A percentile compares a stretch with the other conserved stretches of the same genome.
phyloP scores from a whole-genome alignment of 2,329 filamentous ascomycete species.

The Beauveria sp. region DNA sequence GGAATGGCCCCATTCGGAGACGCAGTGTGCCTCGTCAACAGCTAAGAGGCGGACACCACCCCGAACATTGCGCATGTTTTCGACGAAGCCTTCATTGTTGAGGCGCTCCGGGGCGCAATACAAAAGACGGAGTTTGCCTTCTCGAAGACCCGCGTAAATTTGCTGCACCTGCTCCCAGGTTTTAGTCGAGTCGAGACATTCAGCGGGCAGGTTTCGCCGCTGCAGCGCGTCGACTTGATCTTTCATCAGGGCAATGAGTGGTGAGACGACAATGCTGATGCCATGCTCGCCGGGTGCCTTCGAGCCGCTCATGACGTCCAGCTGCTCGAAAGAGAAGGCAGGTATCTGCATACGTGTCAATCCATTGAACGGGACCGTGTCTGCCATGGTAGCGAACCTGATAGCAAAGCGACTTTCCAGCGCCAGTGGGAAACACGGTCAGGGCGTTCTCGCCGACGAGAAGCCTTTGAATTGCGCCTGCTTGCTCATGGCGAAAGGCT shows the following conservation, averaged over 20 bases:
- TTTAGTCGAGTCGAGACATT: constrained; percentile 49
- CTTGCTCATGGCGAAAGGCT: constrained; percentile 37
- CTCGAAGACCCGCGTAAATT: constrained; percentile 29
- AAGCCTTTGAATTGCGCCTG: constrained; percentile 30
- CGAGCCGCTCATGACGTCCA: constrained; percentile 27
- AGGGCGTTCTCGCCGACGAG: constrained; percentile 33
- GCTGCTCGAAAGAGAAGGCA: constrained; percentile 36
- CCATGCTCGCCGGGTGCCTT: constrained; percentile 30
- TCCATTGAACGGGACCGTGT: not conserved
- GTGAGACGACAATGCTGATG: constrained; percentile 49
- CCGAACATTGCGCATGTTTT: constrained; percentile 44
- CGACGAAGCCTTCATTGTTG: constrained; percentile 54
- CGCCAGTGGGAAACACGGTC: constrained; percentile 40
- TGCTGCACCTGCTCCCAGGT: constrained; percentile 36
- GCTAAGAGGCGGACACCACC: constrained; percentile 50
- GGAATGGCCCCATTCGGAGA: constrained; percentile 45
- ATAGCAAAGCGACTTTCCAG: constrained; percentile 43
- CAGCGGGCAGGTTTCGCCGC: constrained; percentile 41
- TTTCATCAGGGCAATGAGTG: constrained; percentile 52
- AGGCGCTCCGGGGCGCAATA: constrained; percentile 54
- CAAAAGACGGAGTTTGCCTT: constrained; percentile 43
- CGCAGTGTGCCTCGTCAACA: constrained; percentile 52
- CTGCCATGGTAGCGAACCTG: constrained; percentile 26
- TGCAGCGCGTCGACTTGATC: constrained; percentile 51
- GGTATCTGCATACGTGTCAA: constrained; percentile 30